Conservation (phyloP, 306 rosid species). For the Lupinus albus region DNA sequence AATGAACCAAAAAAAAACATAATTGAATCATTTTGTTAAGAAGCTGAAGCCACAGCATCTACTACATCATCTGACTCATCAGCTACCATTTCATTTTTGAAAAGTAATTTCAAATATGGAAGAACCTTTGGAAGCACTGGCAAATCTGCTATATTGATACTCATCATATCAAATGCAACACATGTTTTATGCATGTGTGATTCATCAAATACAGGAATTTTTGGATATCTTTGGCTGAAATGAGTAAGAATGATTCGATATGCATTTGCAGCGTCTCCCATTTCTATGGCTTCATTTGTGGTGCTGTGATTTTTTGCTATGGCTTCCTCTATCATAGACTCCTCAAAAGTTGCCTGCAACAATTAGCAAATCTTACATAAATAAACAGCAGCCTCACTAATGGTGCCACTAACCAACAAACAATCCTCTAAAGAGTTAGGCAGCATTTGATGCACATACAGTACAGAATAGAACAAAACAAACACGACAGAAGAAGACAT, state of each 20-base stretch:
- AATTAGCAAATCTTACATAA: constrained; percentile 26
- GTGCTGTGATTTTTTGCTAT: constrained; percentile 90
- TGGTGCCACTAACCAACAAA: neutral
- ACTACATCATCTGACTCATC: constrained; percentile 67
- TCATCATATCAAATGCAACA: constrained; percentile 93
- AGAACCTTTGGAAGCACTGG: constrained; percentile 76
- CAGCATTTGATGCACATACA: no score
- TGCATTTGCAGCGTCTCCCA: constrained; percentile 70
- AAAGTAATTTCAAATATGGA: constrained; percentile 85
- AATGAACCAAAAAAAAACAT: neutral
- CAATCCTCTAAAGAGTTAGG: no score
- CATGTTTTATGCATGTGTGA: constrained; percentile 82
- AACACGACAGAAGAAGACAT: no score
- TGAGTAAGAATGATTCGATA: constrained; percentile 82
- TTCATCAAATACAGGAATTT: constrained; percentile 80
- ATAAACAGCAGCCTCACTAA: neutral
- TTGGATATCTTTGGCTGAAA: constrained; percentile 97
- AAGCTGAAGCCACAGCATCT: constrained; percentile 44
- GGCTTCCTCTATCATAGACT: constrained; percentile 85
- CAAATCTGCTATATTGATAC: constrained; percentile 84
- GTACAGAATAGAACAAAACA: no score
- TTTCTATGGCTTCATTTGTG: constrained; percentile 80
- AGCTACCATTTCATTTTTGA: constrained; percentile 63
- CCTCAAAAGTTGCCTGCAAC: constrained; percentile 92
- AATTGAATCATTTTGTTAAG: constrained; percentile 33